Percentiles rank a stretch among this genome's conserved stretches.
These are phyloP conservation scores for Trichoderma brevicompactum DNA, from an alignment of 2,329 filamentous ascomycete species.

Conservation along the genomic window DNA sequence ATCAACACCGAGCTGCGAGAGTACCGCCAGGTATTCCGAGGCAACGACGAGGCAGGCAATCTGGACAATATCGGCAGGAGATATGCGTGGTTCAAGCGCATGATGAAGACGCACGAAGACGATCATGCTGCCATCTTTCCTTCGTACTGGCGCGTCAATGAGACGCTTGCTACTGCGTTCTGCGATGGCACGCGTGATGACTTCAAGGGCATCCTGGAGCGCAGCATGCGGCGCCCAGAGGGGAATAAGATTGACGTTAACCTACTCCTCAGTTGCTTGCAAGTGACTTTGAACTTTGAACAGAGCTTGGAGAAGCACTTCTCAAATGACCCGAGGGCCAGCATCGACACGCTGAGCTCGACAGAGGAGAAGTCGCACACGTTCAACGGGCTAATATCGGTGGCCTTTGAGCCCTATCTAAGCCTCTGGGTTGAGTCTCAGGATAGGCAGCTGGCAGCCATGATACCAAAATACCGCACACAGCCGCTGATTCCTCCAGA, in stretches of 20 bases:
- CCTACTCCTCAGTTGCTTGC: constrained; percentile 81
- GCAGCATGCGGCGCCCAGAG: constrained; percentile 77
- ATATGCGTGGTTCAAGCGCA: constrained; percentile 96
- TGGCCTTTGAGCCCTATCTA: constrained; percentile 95
- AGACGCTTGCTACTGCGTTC: constrained; percentile 86
- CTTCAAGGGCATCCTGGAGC: constrained; percentile 89
- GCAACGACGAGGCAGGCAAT: constrained; percentile 94
- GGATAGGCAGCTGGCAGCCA: constrained; percentile 79
- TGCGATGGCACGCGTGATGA: constrained; percentile 96
- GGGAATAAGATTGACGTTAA: constrained; percentile 88
- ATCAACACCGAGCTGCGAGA: constrained; percentile 96
- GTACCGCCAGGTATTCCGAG: constrained; percentile 92
- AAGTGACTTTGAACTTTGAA: constrained; percentile 97
- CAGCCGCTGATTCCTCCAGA: constrained; percentile 80
- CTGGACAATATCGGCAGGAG: constrained; percentile 94
- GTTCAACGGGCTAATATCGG: constrained; percentile 90
- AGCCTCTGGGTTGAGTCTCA: constrained; percentile 97
- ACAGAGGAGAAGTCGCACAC: constrained; percentile 74
- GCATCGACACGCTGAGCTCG: constrained; percentile 87
- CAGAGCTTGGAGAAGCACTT: constrained; percentile 87
- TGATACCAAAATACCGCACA: constrained; percentile 86
- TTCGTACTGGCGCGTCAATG: constrained; percentile 83
- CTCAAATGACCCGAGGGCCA: constrained; percentile 71
- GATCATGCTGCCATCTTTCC: constrained; percentile 92
- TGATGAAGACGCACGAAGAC: constrained; percentile 93